A percentile compares a stretch with the other conserved stretches of the same genome.
These are phyloP conservation scores for Xylaria longipes DNA, from an alignment of 495 filamentous ascomycete genomes.

Conservation along the genomic window DNA sequence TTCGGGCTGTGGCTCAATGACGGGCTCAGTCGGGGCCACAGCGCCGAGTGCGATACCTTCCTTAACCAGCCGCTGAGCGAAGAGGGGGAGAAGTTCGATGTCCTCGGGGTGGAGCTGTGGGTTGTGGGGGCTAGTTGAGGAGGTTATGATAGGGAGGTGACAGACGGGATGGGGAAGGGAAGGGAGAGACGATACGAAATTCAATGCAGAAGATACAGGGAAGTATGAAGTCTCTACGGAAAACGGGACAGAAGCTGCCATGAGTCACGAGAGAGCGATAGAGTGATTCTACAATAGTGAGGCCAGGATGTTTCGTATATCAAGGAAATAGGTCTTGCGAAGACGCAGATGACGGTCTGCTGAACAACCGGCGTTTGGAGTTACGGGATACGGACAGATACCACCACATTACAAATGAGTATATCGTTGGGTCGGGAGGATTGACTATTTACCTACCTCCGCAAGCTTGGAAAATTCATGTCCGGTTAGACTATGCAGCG, in stretches of 20 bases:
- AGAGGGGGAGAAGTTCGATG: conserved; percentile 89
- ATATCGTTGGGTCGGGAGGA: neutral
- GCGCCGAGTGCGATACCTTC: conserved; percentile 83
- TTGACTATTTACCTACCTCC: too few relatives aligned
- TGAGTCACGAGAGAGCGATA: neutral
- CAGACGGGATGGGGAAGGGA: neutral
- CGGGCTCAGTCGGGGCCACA: conserved; percentile 84
- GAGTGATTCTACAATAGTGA: neutral
- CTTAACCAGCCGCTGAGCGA: conserved; percentile 96
- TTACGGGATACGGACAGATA: neutral
- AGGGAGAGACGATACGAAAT: neutral
- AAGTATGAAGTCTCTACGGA: neutral
- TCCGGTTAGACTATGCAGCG: neutral
- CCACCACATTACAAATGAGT: neutral
- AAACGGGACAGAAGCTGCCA: neutral
- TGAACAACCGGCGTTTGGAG: neutral
- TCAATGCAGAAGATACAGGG: neutral
- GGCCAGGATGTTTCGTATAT: neutral
- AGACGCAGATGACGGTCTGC: neutral
- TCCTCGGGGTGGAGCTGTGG: conserved; percentile 93
- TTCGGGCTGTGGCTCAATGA: conserved; percentile 95
- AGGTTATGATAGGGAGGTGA: neutral
- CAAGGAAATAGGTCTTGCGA: neutral
- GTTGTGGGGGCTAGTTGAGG: conserved; percentile 62
- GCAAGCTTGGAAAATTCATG: neutral